A percentile compares a stretch with the other conserved stretches of the same genome.
Conservation (phyloP, 192 early-diverging fungal genomes). For the Linnemannia exigua region DNA sequence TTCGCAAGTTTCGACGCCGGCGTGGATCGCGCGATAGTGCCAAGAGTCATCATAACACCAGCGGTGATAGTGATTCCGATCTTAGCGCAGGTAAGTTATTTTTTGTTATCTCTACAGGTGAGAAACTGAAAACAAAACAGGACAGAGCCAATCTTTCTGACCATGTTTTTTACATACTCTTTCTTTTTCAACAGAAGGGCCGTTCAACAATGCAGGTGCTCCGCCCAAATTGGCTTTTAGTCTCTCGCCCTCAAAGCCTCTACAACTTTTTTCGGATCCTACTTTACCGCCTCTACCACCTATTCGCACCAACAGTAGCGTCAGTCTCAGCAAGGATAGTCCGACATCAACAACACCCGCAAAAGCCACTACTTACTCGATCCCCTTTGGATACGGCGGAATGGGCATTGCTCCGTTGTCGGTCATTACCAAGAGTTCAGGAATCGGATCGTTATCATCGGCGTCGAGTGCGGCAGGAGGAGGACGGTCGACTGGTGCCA, state of each 20-base stretch:
- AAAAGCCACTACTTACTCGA: constrained; percentile 6
- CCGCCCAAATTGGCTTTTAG: not conserved
- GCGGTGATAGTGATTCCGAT: constrained; percentile 38
- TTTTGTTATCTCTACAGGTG: not conserved
- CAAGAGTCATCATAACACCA: not conserved
- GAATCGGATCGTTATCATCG: not conserved
- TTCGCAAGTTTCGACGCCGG: constrained; percentile 16
- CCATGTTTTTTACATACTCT: not conserved
- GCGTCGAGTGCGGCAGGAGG: not conserved
- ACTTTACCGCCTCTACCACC: constrained; percentile 17
- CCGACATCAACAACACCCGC: not conserved
- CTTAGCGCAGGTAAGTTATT: not conserved
- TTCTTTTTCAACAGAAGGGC: not conserved
- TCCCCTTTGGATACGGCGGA: constrained; percentile 18
- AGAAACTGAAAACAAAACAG: too few relatives aligned
- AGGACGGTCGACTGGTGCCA: not conserved
- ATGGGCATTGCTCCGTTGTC: constrained; percentile 26
- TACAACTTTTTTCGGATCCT: not conserved
- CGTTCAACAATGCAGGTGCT: not conserved
- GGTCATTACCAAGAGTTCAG: constrained; percentile 3
- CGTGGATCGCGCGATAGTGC: constrained; percentile 3
- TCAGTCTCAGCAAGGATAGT: not conserved
- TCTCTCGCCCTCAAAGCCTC: not conserved
- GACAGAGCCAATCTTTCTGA: not conserved
- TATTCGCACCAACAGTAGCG: constrained; percentile 2